Evolutionary conservation across 176 grass and related monocot species (phyloP), one percentile per base, ranked within the genome.

Genomic region (Oryza coarctata): DNA sequence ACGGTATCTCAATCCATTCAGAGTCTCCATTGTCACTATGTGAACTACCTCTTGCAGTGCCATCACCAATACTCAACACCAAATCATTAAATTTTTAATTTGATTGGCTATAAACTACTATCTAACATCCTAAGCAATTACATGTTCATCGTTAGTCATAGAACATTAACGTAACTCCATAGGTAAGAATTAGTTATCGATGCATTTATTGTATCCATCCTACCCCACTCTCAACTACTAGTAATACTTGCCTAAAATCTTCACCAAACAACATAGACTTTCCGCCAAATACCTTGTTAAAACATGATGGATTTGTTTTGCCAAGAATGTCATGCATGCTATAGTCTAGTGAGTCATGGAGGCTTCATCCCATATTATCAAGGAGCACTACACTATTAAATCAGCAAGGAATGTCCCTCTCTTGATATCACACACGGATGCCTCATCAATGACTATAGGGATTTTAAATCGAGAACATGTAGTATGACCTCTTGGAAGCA

Each of bases 391-490:
- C 0, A 12, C 5, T 34, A 75, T 35, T 33, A 86, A 70, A 18
- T 81, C 58, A 9, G 50, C 84, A 30, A 75, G 66, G 7, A 80
- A 70, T 12, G 36, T 65, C 0, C 77, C 77, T 22, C 64, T 87
- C 31, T 34, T 81, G 12, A 87, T 81, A 0, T 75, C 38, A 12
- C 84, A 81, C 1, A 50, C 28, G 1, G 68, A 74, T 26, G 71
- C 18, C 23, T 80, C 68, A 22, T 60, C 70, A 12, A 87, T 5
- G 0, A 82, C 41, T 40, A 87, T 82, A 15, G 71, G 79, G 22
- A 83, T 87, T 70, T 87, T 75, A 43, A 87, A 87, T 10, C 25
- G 29, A 0, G 85, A 82, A 44, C 82, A 70, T 1, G 79, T 41
- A 18, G 85, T 82, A 50, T 11, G 35, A 2, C 79, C 85, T 55